Base-by-base conservation (phyloP, 208 protist genomes). In the Tritrichomonas foetus region DNA sequence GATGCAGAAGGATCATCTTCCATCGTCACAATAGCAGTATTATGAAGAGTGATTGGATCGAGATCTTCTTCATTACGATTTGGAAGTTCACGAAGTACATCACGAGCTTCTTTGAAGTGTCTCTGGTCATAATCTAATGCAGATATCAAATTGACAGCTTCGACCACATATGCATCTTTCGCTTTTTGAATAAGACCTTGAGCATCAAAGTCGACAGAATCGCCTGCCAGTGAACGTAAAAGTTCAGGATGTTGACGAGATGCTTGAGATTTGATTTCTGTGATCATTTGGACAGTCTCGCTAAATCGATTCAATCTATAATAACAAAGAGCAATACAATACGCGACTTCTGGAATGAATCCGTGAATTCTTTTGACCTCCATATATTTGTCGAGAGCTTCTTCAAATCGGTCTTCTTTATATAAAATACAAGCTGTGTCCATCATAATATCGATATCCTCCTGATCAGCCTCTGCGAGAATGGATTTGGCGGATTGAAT, bases 11-110 rank as follows among this genome's bases (percentile, higher is more conserved):
- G 97, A 94, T 99, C 97, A 78, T 97, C 96, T 93, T 97, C 97
- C 97, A 99, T 99, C 96, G 98, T 98, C 94, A 99, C 97, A 50
- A 99, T 96, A 3, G 98, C 98, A 36, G 97, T 97, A 97, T 99
- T 99, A 96, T 99, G 98, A 57, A 99, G 95, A 78, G 98, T 98
- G 27, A 99, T 98, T 39, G 98, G 97, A 95, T 99, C 98, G 1
- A 99, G 96, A 95, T 99, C 98, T 11, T 93, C 50, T 93, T 93
- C 82, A 39, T 93, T 66, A 39, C 82, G 82, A 57, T 25, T 33
- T 22, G 82, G 82, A 47, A 93, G n/a, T 93, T 57, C 55, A 3
- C 41, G n/a, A 22, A 93, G 50, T 33, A 33, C 82, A 11, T 69
- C 47, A 27, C 41, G 39, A 27, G 82, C 82, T 66, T 93, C 55